Evolutionary conservation across 371 early-diverging fungal species (phyloP).

Genomic region (Lichtheimia corymbifera): DNA sequence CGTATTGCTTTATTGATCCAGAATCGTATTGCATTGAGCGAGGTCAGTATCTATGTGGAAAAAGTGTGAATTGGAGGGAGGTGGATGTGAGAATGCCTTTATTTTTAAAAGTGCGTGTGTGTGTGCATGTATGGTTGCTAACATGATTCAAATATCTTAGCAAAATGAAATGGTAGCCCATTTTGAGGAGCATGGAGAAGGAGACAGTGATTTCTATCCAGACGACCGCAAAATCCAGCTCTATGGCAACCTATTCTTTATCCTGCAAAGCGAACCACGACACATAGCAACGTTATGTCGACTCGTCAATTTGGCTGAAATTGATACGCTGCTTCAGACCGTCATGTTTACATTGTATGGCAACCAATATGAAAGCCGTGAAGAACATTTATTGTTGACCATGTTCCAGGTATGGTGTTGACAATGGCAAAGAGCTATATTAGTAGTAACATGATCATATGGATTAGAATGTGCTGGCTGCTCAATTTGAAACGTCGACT

Average conservation of each 20-base stretch:
- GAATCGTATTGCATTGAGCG: slow-evolving; percentile 89
- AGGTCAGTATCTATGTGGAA: slow-evolving; percentile 42
- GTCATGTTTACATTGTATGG: slow-evolving; percentile 97
- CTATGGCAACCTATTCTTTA: slow-evolving; percentile 93
- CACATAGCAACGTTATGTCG: slow-evolving; percentile 88
- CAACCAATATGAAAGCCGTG: slow-evolving; percentile 94
- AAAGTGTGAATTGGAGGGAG: not conserved
- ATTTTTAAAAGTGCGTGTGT: not conserved
- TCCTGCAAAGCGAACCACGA: slow-evolving; percentile 91
- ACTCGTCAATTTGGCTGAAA: slow-evolving; percentile 83
- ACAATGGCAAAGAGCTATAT: not conserved
- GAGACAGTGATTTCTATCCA: slow-evolving; percentile 69
- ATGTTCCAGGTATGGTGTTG: slow-evolving; percentile 84
- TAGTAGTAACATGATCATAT: not conserved
- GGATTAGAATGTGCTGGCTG: slow-evolving; percentile 78
- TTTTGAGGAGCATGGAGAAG: slow-evolving; percentile 74
- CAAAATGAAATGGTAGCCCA: slow-evolving; percentile 79
- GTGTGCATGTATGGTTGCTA: no score
- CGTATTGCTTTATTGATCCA: slow-evolving; percentile 93
- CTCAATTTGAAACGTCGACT: slow-evolving; percentile 88
- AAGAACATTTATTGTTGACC: slow-evolving; percentile 91
- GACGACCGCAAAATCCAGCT: slow-evolving; percentile 84
- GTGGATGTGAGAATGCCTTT: not conserved
- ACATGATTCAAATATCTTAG: slow-evolving; percentile 27
- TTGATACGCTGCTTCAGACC: slow-evolving; percentile 91